Conservation (phyloP, 2,329 filamentous ascomycete genomes). For the Trichoderma sp. region DNA sequence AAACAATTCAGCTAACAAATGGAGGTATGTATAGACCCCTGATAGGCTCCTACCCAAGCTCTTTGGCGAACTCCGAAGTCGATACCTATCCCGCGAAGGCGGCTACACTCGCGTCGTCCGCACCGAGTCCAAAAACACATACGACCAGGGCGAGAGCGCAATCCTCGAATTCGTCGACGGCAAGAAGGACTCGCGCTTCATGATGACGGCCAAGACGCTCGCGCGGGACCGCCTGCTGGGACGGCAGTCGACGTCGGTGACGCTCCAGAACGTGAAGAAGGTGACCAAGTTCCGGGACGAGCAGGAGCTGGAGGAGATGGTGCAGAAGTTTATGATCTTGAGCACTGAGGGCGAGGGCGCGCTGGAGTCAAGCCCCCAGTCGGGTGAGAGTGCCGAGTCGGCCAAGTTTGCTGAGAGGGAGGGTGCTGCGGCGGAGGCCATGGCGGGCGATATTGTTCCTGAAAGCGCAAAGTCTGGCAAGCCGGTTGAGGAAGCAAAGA, state of each 20-base stretch:
- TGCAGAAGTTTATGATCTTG: slow-evolving; percentile 45
- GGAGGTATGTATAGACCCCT: slow-evolving; percentile 56
- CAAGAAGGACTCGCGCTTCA: slow-evolving; percentile 89
- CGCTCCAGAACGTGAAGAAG: slow-evolving; percentile 77
- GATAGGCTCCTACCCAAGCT: slow-evolving; percentile 77
- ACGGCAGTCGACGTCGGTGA: slow-evolving; percentile 67
- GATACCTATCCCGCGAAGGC: slow-evolving; percentile 77
- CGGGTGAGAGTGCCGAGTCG: slow-evolving; percentile 27
- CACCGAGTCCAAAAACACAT: slow-evolving; percentile 80
- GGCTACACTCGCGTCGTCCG: slow-evolving; percentile 95
- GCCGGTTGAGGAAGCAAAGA: slow-evolving; percentile 6
- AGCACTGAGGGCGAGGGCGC: slow-evolving; percentile 27
- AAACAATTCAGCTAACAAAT: background rate
- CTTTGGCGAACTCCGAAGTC: slow-evolving; percentile 76
- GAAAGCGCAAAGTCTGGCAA: slow-evolving; percentile 31
- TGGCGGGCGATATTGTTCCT: slow-evolving; percentile 37
- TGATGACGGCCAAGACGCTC: slow-evolving; percentile 84
- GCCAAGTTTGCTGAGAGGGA: slow-evolving; percentile 33
- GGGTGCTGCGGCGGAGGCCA: slow-evolving; percentile 37
- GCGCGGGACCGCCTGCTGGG: slow-evolving; percentile 62
- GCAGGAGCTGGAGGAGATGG: slow-evolving; percentile 66
- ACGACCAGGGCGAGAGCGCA: slow-evolving; percentile 84
- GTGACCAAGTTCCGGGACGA: slow-evolving; percentile 78
- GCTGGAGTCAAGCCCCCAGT: slow-evolving; percentile 12
- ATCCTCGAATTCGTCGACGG: slow-evolving; percentile 96